These are phyloP conservation scores for Jasminum sambac DNA, from an alignment of 257 asterid genomes.

Conservation along the genomic window DNA sequence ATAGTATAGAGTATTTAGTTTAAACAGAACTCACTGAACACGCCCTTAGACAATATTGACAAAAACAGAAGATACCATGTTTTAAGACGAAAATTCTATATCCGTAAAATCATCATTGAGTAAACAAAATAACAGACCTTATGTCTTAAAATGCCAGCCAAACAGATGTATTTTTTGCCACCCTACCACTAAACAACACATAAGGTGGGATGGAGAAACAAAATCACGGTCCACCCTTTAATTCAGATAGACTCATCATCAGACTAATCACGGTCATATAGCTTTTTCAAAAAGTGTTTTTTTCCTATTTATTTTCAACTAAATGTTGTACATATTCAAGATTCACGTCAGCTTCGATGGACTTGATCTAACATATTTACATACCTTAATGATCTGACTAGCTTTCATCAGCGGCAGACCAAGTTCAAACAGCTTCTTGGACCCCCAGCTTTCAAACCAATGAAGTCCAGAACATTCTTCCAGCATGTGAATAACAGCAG, in stretches of 20 bases:
- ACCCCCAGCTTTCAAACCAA: slow-evolving; percentile 99
- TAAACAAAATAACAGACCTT: neutral
- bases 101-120: neutral
- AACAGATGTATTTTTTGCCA: neutral
- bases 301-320: too few relatives aligned
- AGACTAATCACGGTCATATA: too few relatives aligned
- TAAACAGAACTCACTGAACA: too few relatives aligned
- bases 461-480: slow-evolving; percentile 94
- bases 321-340: neutral
- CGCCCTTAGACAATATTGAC: too few relatives aligned
- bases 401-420: slow-evolving; percentile 85
- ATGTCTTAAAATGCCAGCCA: neutral
- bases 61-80: too few relatives aligned
- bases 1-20: too few relatives aligned
- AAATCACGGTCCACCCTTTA: too few relatives aligned
- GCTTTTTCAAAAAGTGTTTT: too few relatives aligned
- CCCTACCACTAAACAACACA: neutral
- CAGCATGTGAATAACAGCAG: slow-evolving; percentile 97
- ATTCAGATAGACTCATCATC: too few relatives aligned
- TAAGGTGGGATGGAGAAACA: neutral
- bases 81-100: too few relatives aligned
- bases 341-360: neutral
- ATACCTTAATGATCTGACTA: slow-evolving; percentile 66
- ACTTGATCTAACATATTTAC: neutral
- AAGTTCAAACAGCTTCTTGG: slow-evolving; percentile 76